phyloP scores from a whole-genome alignment of 176 grass and related monocot species.

The Coix lacrymajobi region DNA sequence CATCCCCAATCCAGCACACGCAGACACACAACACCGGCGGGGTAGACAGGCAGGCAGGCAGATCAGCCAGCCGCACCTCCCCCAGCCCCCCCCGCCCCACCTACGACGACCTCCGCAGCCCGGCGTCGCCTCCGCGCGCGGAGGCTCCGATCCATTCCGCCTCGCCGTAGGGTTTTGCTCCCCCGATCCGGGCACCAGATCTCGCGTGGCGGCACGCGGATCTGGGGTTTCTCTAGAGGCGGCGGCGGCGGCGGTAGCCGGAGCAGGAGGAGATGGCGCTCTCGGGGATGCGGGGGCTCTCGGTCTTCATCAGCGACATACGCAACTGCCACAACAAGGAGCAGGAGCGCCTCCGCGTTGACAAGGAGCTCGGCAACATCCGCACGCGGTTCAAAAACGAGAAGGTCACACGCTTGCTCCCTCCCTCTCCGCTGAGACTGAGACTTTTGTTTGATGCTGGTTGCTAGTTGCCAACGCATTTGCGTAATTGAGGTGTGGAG shows the following conservation, averaged over 20 bases:
- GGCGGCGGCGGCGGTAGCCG: slow-evolving; percentile 24
- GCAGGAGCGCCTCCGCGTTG: slow-evolving; percentile 96
- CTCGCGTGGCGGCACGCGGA: slow-evolving; percentile 50
- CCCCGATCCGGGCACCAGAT: slow-evolving; percentile 33
- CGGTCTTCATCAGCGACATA: slow-evolving; percentile 98
- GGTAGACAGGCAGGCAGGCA: slow-evolving; percentile 12
- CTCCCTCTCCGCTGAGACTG: not conserved
- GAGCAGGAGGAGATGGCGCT: slow-evolving; percentile 59
- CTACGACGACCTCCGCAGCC: not conserved
- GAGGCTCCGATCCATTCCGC: slow-evolving; percentile 6
- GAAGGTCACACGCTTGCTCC: slow-evolving; percentile 52
- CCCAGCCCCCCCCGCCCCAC: not conserved
- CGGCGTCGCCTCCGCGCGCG: not conserved
- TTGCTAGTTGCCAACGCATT: slow-evolving; percentile 8
- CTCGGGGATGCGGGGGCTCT: slow-evolving; percentile 95
- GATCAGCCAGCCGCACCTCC: slow-evolving; percentile 17
- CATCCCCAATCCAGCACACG: slow-evolving; percentile 4
- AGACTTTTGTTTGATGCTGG: not conserved
- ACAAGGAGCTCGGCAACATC: slow-evolving; percentile 99
- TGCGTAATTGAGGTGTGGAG: not conserved
- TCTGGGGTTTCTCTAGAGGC: slow-evolving; percentile 42
- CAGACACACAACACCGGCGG: not conserved
- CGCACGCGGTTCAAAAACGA: slow-evolving; percentile 94
- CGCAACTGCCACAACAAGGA: slow-evolving; percentile 99
- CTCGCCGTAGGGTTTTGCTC: not conserved